Percentiles rank a stretch among this genome's conserved stretches.
Conservation (phyloP, 768 basidiomycete species). For the Tylopilus sp. region DNA sequence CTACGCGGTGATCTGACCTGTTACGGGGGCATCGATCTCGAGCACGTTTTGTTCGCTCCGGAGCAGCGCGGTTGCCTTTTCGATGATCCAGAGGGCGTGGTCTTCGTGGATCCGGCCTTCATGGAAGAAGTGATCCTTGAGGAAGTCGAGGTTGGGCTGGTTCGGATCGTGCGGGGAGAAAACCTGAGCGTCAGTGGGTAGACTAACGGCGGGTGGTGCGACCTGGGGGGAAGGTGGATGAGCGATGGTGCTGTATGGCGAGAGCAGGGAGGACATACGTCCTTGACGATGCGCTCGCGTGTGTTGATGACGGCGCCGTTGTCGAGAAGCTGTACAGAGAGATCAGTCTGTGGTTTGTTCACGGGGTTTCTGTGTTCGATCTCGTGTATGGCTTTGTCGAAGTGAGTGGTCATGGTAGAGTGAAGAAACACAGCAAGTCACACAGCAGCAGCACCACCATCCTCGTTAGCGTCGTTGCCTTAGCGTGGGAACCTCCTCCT, state of each 20-base stretch:
- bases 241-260: not conserved
- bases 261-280: conserved; percentile 12
- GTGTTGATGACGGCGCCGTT: conserved; percentile 25
- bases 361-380: conserved; percentile 27
- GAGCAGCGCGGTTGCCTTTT: conserved; percentile 54
- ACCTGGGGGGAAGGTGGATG: conserved; percentile 42
- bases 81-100: conserved; percentile 65
- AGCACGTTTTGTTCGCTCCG: conserved; percentile 61
- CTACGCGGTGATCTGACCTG: conserved; percentile 41
- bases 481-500: conserved; percentile 6
- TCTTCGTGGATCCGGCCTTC: conserved; percentile 65
- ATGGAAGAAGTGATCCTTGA: conserved; percentile 75
- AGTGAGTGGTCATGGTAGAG: conserved; percentile 24
- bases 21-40: conserved; percentile 70
- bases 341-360: conserved; percentile 16
- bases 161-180: conserved; percentile 60
- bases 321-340: conserved; percentile 25
- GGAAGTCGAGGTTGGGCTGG: conserved; percentile 70
- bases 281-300: conserved; percentile 24
- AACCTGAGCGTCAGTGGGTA: conserved; percentile 73
- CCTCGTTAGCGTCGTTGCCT: no score
- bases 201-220: conserved; percentile 56
- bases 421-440: conserved; percentile 4
- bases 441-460: no score
- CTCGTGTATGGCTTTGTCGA: conserved; percentile 29